Evolutionary conservation across 352 stramenopile genomes (phyloP).

Genomic region (Globisporangium cederbergense): DNA sequence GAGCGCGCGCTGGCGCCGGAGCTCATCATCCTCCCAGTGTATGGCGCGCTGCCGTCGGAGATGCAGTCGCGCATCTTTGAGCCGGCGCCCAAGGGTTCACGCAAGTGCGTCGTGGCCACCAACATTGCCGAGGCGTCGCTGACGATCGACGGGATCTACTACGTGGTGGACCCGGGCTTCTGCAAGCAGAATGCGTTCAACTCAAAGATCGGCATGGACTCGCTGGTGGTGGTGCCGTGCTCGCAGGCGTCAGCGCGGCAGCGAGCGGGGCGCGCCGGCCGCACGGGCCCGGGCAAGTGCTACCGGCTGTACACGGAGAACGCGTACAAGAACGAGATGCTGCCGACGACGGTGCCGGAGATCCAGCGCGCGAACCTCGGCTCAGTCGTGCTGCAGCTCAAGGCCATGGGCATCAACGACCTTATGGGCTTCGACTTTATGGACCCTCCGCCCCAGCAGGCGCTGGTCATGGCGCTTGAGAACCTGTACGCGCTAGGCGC

Average conservation of each 20-base stretch:
- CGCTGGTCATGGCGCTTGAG: conserved; percentile 96
- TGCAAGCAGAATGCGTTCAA: conserved; percentile 99
- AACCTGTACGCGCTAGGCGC: conserved; percentile 97
- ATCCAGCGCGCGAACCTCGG: conserved; percentile 99
- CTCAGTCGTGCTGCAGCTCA: conserved; percentile 98
- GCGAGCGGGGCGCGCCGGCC: conserved; percentile 94
- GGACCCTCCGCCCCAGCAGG: conserved; percentile 96
- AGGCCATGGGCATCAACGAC: conserved; percentile 99
- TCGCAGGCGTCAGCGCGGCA: conserved; percentile 98
- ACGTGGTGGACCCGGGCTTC: conserved; percentile 93
- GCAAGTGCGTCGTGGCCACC: conserved; percentile 99
- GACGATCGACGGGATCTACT: conserved; percentile 98
- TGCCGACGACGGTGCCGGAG: conserved; percentile 97
- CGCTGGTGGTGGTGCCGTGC: conserved; percentile 98
- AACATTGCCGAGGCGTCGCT: conserved; percentile 99
- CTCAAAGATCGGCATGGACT: conserved; percentile 98
- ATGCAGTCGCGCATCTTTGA: conserved; percentile 99
- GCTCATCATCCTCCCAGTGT: conserved; percentile 98
- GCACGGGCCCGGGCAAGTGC: conserved; percentile 99
- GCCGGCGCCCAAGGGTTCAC: conserved; percentile 91
- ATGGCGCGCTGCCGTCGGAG: conserved; percentile 96
- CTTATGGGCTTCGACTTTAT: conserved; percentile 99
- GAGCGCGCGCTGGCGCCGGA: conserved; percentile 92
- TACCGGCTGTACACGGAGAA: conserved; percentile 99
- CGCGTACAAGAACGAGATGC: conserved; percentile 97